Conservation (phyloP, 169 alveolate species). For the Perkinsus marinus region DNA sequence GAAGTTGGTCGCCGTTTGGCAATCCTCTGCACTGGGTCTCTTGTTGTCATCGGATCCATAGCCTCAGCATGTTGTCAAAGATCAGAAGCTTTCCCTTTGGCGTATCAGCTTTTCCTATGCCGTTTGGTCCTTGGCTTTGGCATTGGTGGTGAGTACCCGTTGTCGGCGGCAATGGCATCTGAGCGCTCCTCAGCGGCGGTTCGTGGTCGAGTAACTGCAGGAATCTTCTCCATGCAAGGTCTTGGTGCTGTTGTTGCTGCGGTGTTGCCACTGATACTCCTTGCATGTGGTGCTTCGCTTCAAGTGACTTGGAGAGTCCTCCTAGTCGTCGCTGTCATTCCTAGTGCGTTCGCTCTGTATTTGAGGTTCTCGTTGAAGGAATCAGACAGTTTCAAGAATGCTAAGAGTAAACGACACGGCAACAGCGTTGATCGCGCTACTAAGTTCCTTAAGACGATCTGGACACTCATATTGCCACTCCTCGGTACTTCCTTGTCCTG, state of each 20-base stretch:
- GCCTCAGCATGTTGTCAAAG: not conserved
- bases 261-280: not conserved
- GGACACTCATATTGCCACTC: not conserved
- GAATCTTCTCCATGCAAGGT: conserved; percentile 25
- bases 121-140: conserved; percentile 23
- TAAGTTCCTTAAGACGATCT: not conserved
- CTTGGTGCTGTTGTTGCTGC: conserved; percentile 3
- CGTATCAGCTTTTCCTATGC: not conserved
- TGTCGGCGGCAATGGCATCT: conserved; percentile 30
- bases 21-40: not conserved
- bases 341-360: not conserved
- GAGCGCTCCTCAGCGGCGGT: conserved; percentile 2
- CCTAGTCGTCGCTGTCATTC: not conserved
- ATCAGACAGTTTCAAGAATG: not conserved
- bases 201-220: conserved; percentile 6
- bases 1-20: conserved; percentile 17
- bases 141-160: conserved; percentile 40
- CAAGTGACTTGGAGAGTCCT: not conserved
- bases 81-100: not conserved
- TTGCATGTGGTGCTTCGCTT: not conserved
- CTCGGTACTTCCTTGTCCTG: conserved; percentile 23
- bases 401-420: not conserved
- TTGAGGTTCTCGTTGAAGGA: not conserved
- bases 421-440: not conserved
- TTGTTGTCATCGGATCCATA: not conserved